Base-by-base conservation (phyloP, 768 basidiomycete species). In the Wakefieldia striispora region DNA sequence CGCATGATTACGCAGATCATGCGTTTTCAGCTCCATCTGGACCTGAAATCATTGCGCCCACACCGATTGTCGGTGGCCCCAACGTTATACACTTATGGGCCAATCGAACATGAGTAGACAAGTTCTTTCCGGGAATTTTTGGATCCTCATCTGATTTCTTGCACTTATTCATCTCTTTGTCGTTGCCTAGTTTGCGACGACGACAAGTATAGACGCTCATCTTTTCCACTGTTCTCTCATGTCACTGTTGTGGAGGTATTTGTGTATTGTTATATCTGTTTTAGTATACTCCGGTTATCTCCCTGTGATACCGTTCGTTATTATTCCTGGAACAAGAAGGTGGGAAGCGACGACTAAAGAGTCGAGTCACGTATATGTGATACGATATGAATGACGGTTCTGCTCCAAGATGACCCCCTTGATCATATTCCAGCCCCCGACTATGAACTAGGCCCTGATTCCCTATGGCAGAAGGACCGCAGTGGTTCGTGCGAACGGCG, bases 41-140 rank as follows among this genome's bases (percentile, higher is more conserved):
- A 29, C 63, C 64, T 46, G 59, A 69, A 56, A 68, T 68, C 47
- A 31, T 68, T 46, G 66, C 66, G 48, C 66, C 66, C 35, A 68
- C 66, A 24, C 66, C 66, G 46, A 54, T 68, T 31, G 68, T 68
- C 55, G 66, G 66, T 40, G 66, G 66, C 12, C 66, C 66, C 24
- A 68, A 68, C 57, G 55, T 68, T 43, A 59, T 59, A 56, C 68
- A 68, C 52, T 50, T 68, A 53, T 68, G 66, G 66, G 68, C 68
- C 47, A 57, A 63, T 46, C 66, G 66, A 16, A 24, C 59, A 53
- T 67, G 61, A 67, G 45, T 49, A 59, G 47, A 41, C 14, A 20
- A 14, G 12, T 5, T 14, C 21, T 5, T 26, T 19, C 13, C 8
- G 14, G 33, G 33, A 7, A 33, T 16, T 33, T 6, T 29, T 13